These are phyloP conservation scores for Irpex sp. DNA, from an alignment of 1,284 basidiomycete species.

Conservation along the genomic window DNA sequence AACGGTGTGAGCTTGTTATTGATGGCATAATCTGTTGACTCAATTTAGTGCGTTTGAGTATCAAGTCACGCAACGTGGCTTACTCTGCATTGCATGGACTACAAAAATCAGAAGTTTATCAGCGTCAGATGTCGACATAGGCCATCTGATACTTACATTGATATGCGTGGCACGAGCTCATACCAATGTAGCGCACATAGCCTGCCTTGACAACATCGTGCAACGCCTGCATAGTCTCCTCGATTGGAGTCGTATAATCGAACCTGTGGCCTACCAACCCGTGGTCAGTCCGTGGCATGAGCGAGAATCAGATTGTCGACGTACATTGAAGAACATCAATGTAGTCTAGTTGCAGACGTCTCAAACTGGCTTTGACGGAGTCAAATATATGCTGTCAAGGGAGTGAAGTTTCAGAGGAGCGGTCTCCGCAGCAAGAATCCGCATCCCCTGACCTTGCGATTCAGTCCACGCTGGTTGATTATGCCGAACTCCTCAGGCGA, in stretches of 20 bases:
- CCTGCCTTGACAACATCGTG: slow-evolving; percentile 34
- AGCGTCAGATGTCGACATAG: not conserved
- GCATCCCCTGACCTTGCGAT: slow-evolving; percentile 24
- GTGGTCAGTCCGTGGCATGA: not conserved
- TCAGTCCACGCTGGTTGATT: slow-evolving; percentile 33
- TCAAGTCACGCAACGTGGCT: not conserved
- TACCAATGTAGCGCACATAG: slow-evolving; percentile 33
- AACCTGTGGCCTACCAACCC: slow-evolving; percentile 6
- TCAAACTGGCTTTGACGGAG: slow-evolving; percentile 60
- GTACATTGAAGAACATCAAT: slow-evolving; percentile 64
- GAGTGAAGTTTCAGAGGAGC: not conserved
- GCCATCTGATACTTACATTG: slow-evolving; percentile 24
- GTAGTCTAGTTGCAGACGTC: slow-evolving; percentile 67
- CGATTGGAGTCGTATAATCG: slow-evolving; percentile 53
- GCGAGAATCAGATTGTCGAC: not conserved
- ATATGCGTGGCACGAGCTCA: slow-evolving; percentile 36
- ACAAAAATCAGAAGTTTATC: not conserved
- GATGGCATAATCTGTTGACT: slow-evolving; percentile 12
- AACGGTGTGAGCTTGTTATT: slow-evolving; percentile 60
- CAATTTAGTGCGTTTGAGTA: not conserved
- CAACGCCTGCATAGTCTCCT: slow-evolving; percentile 30
- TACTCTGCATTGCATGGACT: slow-evolving; percentile 22
- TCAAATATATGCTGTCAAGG: slow-evolving; percentile 61
- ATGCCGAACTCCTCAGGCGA: slow-evolving; percentile 21
- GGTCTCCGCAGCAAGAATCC: not conserved